Evolutionary conservation across 163 green algal species (phyloP), one percentile per base, ranked within the genome.

Genomic region (Chloromonas sp.): DNA sequence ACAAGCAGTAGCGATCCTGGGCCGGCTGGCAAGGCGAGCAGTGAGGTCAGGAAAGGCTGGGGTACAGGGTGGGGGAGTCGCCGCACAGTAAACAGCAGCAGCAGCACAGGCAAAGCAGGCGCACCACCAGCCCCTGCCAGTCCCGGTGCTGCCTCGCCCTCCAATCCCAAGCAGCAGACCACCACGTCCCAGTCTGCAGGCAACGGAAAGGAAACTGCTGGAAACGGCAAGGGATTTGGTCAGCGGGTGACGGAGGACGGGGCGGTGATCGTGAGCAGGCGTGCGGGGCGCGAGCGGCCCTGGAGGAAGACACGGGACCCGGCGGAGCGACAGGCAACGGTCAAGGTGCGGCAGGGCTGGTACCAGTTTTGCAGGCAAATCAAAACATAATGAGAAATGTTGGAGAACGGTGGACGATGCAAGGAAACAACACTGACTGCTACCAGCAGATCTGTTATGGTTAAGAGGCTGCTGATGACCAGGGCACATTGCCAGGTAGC

Each of bases 241-340:
- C 58, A 60, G 14, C 0, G 71, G 58, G 74, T 60, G 36, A 84
- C 60, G 57, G 82, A 87, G 0, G 82, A 84, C 78, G 82, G 78
- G 0, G 76, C 78, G 0, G 66, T 36, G 79, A 86, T 89, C 0
- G 0, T 89, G 11, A 91, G 60, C 77, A 87, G 85, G 81, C 84
- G 85, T 0, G 87, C 81, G 15, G 85, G 84, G 14, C 62, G 58
- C 60, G 81, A 84, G 2, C 58, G 60, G 58, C 74, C 84, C 0
- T 82, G 78, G 3, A 89, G 87, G 87, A 71, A 77, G 62, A 1
- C 71, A 5, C 60, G 74, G 74, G 74, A 60, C 1, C 70, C 81
- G 13, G 79, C 58, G 57, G 84, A 87, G 70, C 60, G 70, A 15
- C 84, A 87, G 59, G 71, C 70, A 3, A 84, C 84, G 11, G 84